These are phyloP conservation scores for Physocladia obscura DNA, from an alignment of 192 early-diverging fungal species.

Conservation along the genomic window DNA sequence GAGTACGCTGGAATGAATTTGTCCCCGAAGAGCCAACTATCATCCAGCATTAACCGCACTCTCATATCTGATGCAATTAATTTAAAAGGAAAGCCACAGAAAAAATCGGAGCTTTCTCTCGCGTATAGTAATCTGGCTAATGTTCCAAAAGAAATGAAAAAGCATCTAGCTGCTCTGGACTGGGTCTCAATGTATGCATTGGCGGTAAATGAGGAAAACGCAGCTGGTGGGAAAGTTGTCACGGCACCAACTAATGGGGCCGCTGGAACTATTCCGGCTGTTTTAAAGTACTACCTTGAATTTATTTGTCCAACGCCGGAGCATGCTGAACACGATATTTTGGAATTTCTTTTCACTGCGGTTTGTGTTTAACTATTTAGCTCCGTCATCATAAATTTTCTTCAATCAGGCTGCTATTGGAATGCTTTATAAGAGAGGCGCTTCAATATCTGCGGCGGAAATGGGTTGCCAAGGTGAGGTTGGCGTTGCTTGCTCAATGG, in stretches of 20 bases:
- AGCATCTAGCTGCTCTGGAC: constrained; percentile 80
- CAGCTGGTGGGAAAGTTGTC: constrained; percentile 53
- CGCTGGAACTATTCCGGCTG: constrained; percentile 89
- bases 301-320: constrained; percentile 76
- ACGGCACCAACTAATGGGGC: constrained; percentile 96
- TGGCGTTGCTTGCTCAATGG: constrained; percentile 96
- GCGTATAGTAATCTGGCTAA: constrained; percentile 28
- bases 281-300: constrained; percentile 93
- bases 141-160: constrained; percentile 40
- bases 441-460: constrained; percentile 90
- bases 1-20: constrained; percentile 5
- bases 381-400: background rate
- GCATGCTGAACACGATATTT: constrained; percentile 77
- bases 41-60: background rate
- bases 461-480: constrained; percentile 99
- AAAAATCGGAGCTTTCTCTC: constrained; percentile 12
- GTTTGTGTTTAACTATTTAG: constrained; percentile 7
- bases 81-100: background rate
- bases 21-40: background rate
- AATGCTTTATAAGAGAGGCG: constrained; percentile 95
- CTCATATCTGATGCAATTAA: background rate
- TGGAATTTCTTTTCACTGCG: constrained; percentile 90
- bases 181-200: constrained; percentile 91
- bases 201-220: constrained; percentile 87
- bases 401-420: constrained; percentile 74